Base-by-base conservation (phyloP, 106 monocot species). In the Apostasia shenzhenica region DNA sequence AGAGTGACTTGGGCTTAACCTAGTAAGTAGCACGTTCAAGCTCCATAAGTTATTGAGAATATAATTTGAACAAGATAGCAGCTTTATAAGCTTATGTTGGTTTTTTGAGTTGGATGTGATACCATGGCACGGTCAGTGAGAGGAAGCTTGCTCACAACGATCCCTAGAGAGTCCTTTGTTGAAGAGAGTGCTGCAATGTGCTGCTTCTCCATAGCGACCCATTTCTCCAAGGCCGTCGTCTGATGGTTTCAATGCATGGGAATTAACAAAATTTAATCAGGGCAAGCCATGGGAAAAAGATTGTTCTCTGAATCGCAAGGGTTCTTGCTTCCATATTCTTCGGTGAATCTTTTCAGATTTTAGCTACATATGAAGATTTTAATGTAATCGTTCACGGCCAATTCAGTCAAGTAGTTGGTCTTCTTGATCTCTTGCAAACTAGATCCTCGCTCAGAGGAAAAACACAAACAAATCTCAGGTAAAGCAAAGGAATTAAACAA, bases 111-210 rank as follows among this genome's bases (percentile, higher is more conserved):
- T 8, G 38, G 4, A n/a, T 1, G 45, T 10, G 62, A 4, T 45
- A 78, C 81, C 78, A 78, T 75, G 45, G 81, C 85, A 55, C 67
- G 77, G 67, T 81, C 75, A 8, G 68, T 63, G n/a, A 85, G 57
- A 9, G 85, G 85, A 4, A 81, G 39, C 55, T 68, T 78, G 38
- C 58, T 75, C 4, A 85, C 78, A 2, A 68, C 78, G 26, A 81
- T 69, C 39, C 78, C 71, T 44, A 81, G 63, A 54, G 81, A 75
- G 44, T 54, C 64, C 10, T 65, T 65, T 43, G 78, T 81, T 0
- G 68, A 64, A 5, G 75, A 71, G 8, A 85, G 57, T 8, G 68
- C 75, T 38, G 61, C 52, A 7, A 14, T 38, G 8, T 85, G 78
- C n/a, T 78, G 71, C 63, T 43, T 72, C 62, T 81, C 81, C 41